These are phyloP conservation scores for Meyerozyma athensensis DNA, from an alignment of 1,139 yeast genomes.

Conservation along the genomic window DNA sequence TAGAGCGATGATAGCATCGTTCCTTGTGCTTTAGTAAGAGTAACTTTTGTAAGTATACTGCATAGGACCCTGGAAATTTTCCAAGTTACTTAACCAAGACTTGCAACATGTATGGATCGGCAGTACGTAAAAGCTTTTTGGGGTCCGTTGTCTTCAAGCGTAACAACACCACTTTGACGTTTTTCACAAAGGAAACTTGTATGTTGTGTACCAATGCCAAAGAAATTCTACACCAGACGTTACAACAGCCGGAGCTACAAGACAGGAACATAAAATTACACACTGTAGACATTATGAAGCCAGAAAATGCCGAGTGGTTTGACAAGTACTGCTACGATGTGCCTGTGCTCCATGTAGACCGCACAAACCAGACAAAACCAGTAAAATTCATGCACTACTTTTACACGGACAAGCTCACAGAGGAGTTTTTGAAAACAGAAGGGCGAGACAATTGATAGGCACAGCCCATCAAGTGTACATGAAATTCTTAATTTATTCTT, in stretches of 20 bases:
- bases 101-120: not conserved
- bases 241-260: constrained; percentile 21
- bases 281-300: constrained; percentile 63
- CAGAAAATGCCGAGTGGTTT: constrained; percentile 68
- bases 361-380: constrained; percentile 40
- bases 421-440: constrained; percentile 32
- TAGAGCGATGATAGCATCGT: not conserved
- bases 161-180: constrained; percentile 32
- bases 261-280: constrained; percentile 30
- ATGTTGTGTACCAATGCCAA: constrained; percentile 76
- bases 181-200: constrained; percentile 77
- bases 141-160: not conserved
- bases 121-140: no score
- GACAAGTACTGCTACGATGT: constrained; percentile 85
- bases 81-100: not conserved
- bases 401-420: constrained; percentile 50
- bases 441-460: no score
- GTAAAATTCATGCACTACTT: constrained; percentile 76
- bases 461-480: no score
- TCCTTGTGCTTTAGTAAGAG: not conserved
- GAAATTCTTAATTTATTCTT: no score
- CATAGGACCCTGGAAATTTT: not conserved
- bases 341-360: constrained; percentile 76
- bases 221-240: constrained; percentile 41
- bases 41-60: not conserved